Percentiles rank a stretch among this genome's conserved stretches.
Evolutionary conservation across 1,139 yeast species (phyloP).

Genomic region (Saccharomyces hybrid): DNA sequence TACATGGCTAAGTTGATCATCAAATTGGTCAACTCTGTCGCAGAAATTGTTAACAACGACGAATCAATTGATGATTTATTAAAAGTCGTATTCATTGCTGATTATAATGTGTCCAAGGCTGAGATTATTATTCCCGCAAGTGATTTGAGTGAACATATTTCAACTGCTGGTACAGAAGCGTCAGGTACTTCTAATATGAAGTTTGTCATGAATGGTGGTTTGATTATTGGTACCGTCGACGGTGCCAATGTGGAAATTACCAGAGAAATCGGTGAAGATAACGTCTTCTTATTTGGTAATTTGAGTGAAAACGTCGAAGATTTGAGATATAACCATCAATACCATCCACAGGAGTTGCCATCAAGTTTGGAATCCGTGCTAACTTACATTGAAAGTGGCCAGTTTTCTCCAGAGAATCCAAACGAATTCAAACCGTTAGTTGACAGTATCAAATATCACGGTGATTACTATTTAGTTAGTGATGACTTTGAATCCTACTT

Average conservation of each 20-base stretch:
- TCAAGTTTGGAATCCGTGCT: constrained; percentile 56
- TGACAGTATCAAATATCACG: constrained; percentile 62
- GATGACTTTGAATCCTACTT: constrained; percentile 86
- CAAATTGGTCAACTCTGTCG: constrained; percentile 75
- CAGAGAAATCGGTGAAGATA: constrained; percentile 87
- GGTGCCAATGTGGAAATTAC: constrained; percentile 96
- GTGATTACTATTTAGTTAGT: constrained; percentile 79
- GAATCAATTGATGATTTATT: constrained; percentile 63
- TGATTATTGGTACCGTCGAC: constrained; percentile 91
- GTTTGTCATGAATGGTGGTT: constrained; percentile 88
- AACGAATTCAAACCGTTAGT: constrained; percentile 62
- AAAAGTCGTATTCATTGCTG: constrained; percentile 84
- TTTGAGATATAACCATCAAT: constrained; percentile 66
- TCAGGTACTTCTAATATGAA: constrained; percentile 96
- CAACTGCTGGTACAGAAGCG: constrained; percentile 97
- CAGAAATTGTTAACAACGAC: constrained; percentile 74
- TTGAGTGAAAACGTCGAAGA: constrained; percentile 85
- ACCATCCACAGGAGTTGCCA: constrained; percentile 45
- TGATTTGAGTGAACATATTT: constrained; percentile 86
- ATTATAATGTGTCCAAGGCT: constrained; percentile 89
- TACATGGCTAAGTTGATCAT: constrained; percentile 90
- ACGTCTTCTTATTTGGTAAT: constrained; percentile 86
- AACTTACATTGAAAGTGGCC: constrained; percentile 57
- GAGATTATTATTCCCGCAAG: constrained; percentile 87
- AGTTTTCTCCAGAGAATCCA: constrained; percentile 53